A percentile compares a stretch with the other conserved stretches of the same genome.
These are phyloP conservation scores for Allium sativum DNA, from an alignment of 106 monocot species.

Conservation along the genomic window DNA sequence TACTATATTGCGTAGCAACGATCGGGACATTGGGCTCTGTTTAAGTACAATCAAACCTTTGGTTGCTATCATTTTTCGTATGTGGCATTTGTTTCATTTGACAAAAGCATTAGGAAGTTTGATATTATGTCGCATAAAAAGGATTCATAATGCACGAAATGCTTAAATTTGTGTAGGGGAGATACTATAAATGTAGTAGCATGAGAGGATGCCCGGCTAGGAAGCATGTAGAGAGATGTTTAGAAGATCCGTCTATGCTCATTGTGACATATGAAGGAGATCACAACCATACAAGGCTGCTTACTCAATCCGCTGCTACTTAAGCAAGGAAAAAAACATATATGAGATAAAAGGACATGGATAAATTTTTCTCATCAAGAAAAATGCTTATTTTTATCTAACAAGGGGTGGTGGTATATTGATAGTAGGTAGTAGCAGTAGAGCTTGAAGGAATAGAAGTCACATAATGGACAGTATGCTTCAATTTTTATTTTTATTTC, in stretches of 20 bases:
- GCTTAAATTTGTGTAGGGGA: slow-evolving; percentile 51
- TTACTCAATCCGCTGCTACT: slow-evolving; percentile 23
- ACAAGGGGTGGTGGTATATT: background rate
- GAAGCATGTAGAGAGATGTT: slow-evolving; percentile 73
- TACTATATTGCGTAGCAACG: too few relatives aligned
- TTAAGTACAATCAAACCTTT: too few relatives aligned
- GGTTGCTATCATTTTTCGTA: too few relatives aligned
- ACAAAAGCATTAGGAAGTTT: too few relatives aligned
- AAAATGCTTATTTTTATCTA: background rate
- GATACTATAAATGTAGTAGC: slow-evolving; percentile 84
- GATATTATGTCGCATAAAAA: too few relatives aligned
- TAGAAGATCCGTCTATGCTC: slow-evolving; percentile 65
- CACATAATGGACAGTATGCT: background rate
- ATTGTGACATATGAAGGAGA: slow-evolving; percentile 71
- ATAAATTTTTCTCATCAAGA: background rate
- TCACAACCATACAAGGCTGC: slow-evolving; percentile 45
- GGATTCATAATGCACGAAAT: too few relatives aligned
- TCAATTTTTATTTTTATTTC: background rate
- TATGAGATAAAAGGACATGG: background rate
- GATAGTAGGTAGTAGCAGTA: background rate
- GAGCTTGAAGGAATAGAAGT: background rate
- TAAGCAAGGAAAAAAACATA: background rate
- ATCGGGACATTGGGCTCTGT: too few relatives aligned
- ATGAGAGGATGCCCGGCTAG: slow-evolving; percentile 69
- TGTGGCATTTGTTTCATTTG: too few relatives aligned